phyloP scores from a whole-genome alignment of 2,329 filamentous ascomycete genomes.

The Emmonsia crescens region DNA sequence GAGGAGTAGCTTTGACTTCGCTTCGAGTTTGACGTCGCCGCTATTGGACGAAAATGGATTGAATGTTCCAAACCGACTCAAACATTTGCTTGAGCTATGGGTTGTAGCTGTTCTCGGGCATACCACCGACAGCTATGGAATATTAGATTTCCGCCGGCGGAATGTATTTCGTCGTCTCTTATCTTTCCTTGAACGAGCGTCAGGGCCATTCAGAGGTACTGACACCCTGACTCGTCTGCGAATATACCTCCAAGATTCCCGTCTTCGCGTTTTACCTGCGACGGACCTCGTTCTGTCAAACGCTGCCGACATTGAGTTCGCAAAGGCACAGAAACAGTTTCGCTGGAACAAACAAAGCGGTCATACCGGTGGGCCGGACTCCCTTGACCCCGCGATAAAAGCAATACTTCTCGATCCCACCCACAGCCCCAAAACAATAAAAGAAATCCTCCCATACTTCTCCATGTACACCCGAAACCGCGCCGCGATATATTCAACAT shows the following conservation, averaged over 20 bases:
- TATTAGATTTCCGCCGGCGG: neutral
- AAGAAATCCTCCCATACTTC: conserved; percentile 1
- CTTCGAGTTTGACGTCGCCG: neutral
- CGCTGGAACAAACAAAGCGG: neutral
- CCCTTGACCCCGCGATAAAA: neutral
- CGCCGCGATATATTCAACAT: conserved; percentile 13
- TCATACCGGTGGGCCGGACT: neutral
- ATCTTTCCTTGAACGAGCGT: neutral
- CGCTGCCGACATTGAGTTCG: neutral
- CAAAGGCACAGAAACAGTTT: neutral
- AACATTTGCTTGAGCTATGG: neutral
- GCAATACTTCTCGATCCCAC: neutral
- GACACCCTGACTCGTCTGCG: neutral
- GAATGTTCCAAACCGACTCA: neutral
- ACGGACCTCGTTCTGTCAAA: neutral
- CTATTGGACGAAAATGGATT: neutral
- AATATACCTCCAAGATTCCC: neutral
- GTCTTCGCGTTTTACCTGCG: neutral
- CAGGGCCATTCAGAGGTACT: neutral
- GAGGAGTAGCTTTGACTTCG: neutral
- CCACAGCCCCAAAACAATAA: neutral
- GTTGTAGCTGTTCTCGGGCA: neutral
- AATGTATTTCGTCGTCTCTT: neutral
- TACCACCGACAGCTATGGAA: neutral
- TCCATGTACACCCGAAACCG: neutral